These are phyloP conservation scores for Kwoniella shandongensis DNA, from an alignment of 768 basidiomycete genomes.

Conservation along the genomic window DNA sequence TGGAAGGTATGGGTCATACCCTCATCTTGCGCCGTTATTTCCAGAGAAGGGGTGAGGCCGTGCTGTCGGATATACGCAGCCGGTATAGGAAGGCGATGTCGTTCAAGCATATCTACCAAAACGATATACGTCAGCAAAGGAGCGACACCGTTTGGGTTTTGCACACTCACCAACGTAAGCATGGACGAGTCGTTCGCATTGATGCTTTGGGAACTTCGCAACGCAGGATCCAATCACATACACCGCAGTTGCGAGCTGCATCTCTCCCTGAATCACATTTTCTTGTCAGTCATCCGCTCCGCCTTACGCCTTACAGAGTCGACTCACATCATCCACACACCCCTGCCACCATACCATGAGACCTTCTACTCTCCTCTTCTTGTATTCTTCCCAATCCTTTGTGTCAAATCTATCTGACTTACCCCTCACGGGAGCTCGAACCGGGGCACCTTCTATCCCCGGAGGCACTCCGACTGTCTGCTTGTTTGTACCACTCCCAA, in stretches of 20 bases:
- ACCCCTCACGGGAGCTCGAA: conserved; percentile 8
- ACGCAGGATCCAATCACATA: conserved; percentile 26
- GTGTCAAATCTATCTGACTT: conserved; percentile 1
- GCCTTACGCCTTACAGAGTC: neutral
- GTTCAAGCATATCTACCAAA: conserved; percentile 45
- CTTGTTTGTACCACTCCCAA: no score
- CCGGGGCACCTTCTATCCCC: neutral
- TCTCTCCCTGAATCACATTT: conserved; percentile 34
- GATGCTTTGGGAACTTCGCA: conserved; percentile 27
- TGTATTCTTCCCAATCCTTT: conserved; percentile 23
- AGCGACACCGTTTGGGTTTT: no score
- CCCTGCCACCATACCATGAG: conserved; percentile 36
- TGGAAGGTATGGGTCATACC: conserved; percentile 41
- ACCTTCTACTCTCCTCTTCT: conserved; percentile 23
- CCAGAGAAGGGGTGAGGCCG: conserved; percentile 25
- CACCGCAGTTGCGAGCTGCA: conserved; percentile 36
- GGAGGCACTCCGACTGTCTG: neutral
- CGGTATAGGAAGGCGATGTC: conserved; percentile 23
- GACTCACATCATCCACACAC: conserved; percentile 43
- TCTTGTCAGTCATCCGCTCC: no score
- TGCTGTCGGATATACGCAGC: conserved; percentile 37
- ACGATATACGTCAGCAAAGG: no score
- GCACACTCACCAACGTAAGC: conserved; percentile 44
- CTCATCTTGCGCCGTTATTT: conserved; percentile 28
- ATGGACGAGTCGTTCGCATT: conserved; percentile 33